A percentile compares a stretch with the other conserved stretches of the same genome.
Evolutionary conservation across 371 early-diverging fungal species (phyloP).

Genomic region (Massospora cicadina): DNA sequence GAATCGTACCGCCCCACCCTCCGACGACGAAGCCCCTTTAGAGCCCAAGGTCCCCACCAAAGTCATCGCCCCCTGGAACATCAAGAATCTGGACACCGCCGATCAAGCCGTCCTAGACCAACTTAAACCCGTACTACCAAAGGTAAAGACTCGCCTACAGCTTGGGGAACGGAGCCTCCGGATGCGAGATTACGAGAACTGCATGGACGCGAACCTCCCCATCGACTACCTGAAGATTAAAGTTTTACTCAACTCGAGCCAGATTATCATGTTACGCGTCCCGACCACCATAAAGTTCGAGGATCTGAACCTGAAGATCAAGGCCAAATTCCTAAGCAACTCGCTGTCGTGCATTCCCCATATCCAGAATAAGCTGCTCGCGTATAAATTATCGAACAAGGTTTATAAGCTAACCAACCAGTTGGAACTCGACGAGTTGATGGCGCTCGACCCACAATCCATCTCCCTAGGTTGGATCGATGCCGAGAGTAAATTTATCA

Average conservation of each 20-base stretch:
- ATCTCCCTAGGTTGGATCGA: neutral
- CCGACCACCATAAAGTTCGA: neutral
- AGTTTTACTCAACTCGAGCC: neutral
- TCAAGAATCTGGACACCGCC: constrained; percentile 1
- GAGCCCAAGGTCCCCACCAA: neutral
- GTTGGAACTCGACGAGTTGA: neutral
- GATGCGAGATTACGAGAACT: constrained; percentile 1
- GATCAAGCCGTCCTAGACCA: neutral
- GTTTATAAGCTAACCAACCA: neutral
- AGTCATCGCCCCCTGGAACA: constrained; percentile 8
- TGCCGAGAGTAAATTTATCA: neutral
- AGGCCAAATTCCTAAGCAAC: constrained; percentile 3
- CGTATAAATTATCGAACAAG: neutral
- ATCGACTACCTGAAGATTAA: neutral
- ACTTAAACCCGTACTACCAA: neutral
- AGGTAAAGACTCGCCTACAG: neutral
- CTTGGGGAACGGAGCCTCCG: neutral
- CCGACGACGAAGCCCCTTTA: neutral
- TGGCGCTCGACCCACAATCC: neutral
- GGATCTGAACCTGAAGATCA: neutral
- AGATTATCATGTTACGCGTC: neutral
- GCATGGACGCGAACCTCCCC: neutral
- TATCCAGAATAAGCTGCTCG: neutral
- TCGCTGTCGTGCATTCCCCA: neutral
- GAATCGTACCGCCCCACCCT: neutral